Conservation (phyloP, 441 rosid species). For the Syzygium malaccense region DNA sequence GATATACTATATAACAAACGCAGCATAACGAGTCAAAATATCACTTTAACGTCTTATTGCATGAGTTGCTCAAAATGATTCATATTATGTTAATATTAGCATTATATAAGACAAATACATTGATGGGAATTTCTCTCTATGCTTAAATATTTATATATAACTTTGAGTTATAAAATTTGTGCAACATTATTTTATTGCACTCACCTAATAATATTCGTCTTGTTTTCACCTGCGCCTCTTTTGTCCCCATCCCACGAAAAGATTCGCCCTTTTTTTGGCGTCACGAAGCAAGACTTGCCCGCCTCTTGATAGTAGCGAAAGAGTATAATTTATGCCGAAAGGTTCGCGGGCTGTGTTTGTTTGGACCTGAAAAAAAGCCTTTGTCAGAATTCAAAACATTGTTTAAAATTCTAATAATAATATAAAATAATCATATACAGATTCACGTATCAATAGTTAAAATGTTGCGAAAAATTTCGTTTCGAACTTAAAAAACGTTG, state of each 20-base stretch:
- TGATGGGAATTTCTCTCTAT: not conserved
- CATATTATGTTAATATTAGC: not conserved
- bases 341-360: not conserved
- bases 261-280: not conserved
- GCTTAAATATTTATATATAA: not conserved
- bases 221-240: not conserved
- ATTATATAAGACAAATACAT: not conserved
- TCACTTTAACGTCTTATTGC: not conserved
- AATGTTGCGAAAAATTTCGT: accelerated
- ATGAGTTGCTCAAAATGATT: not conserved
- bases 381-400: not conserved
- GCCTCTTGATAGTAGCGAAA: not conserved
- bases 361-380: not conserved
- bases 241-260: not conserved
- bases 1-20: not conserved
- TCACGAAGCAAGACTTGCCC: not conserved
- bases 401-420: not conserved
- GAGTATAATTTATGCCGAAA: not conserved
- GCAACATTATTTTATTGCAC: not conserved
- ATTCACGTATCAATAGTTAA: not conserved
- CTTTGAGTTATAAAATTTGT: not conserved
- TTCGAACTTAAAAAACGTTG: accelerated
- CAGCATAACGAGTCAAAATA: not conserved
- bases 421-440: accelerated
- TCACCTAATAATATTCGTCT: not conserved